Conservation (phyloP, 495 filamentous ascomycete species). For the Apiosordaria backusii region DNA sequence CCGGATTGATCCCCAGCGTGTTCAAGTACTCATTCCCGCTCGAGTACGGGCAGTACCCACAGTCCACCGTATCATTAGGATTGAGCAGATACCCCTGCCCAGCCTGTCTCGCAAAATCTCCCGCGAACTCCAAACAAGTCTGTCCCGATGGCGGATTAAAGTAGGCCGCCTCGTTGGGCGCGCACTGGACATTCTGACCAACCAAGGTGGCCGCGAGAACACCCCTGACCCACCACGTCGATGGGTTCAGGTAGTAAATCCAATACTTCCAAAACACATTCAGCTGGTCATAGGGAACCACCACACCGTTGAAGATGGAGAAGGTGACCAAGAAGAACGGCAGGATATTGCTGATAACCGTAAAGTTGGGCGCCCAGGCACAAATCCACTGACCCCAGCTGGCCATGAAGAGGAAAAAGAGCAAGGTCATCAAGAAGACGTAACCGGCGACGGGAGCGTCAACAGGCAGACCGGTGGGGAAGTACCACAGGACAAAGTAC, state of each 20-base stretch:
- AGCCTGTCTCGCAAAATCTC: conserved; percentile 47
- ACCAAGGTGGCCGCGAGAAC: conserved; percentile 62
- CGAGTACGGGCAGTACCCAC: conserved; percentile 72
- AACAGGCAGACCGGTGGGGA: conserved; percentile 64
- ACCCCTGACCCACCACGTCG: conserved; percentile 70
- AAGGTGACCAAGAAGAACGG: conserved; percentile 82
- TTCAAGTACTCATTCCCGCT: conserved; percentile 64
- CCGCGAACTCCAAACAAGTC: conserved; percentile 60
- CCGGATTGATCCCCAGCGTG: conserved; percentile 61
- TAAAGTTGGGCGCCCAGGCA: conserved; percentile 75
- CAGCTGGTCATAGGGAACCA: conserved; percentile 57
- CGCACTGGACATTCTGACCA: conserved; percentile 55
- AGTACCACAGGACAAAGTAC: conserved; percentile 81
- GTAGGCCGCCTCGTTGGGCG: conserved; percentile 55
- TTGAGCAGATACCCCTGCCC: conserved; percentile 58
- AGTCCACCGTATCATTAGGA: conserved; percentile 52
- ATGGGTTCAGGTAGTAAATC: conserved; percentile 66
- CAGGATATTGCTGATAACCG: conserved; percentile 68
- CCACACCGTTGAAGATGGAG: conserved; percentile 70
- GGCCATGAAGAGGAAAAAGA: conserved; percentile 76
- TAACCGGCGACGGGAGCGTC: conserved; percentile 67
- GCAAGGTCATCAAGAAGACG: conserved; percentile 76
- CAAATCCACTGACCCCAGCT: conserved; percentile 84
- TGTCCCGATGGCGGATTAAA: conserved; percentile 62
- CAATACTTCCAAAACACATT: conserved; percentile 76